phyloP scores from a whole-genome alignment of 164 flowering plant genomes.

The Malania oleifera region DNA sequence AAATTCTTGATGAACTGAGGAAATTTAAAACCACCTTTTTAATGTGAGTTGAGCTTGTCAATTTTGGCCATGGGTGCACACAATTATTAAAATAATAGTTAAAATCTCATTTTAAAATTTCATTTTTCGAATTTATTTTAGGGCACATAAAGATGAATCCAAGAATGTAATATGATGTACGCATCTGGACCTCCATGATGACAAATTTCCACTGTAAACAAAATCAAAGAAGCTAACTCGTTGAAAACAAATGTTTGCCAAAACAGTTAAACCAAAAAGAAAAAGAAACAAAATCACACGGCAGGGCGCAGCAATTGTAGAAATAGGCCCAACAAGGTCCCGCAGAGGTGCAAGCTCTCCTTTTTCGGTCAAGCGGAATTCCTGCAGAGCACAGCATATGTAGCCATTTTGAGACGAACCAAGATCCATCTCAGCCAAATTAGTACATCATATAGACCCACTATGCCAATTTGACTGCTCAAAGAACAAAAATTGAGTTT shows the following conservation, averaged over 20 bases:
- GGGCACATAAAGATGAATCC: too few relatives aligned
- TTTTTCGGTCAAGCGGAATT: slow-evolving; percentile 64
- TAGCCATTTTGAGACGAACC: neutral
- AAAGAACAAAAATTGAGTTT: neutral
- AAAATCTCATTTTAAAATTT: too few relatives aligned
- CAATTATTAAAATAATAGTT: too few relatives aligned
- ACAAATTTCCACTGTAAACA: neutral
- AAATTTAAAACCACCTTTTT: too few relatives aligned
- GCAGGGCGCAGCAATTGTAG: slow-evolving; percentile 19
- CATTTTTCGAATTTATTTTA: too few relatives aligned
- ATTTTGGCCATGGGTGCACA: too few relatives aligned
- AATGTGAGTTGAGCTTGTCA: too few relatives aligned
- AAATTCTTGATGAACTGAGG: too few relatives aligned
- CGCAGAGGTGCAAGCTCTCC: slow-evolving; percentile 66
- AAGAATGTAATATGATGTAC: neutral
- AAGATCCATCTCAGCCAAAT: neutral
- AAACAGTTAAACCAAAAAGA: neutral
- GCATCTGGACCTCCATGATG: too few relatives aligned
- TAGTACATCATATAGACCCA: too few relatives aligned
- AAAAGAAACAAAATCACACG: neutral
- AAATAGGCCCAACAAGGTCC: slow-evolving; percentile 65
- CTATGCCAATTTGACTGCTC: too few relatives aligned
- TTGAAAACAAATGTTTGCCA: slow-evolving; percentile 1
- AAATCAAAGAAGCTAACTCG: neutral
- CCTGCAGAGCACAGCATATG: slow-evolving; percentile 35